Conservation (phyloP, 164 flowering plant species). For the Tetracentron sinense region DNA sequence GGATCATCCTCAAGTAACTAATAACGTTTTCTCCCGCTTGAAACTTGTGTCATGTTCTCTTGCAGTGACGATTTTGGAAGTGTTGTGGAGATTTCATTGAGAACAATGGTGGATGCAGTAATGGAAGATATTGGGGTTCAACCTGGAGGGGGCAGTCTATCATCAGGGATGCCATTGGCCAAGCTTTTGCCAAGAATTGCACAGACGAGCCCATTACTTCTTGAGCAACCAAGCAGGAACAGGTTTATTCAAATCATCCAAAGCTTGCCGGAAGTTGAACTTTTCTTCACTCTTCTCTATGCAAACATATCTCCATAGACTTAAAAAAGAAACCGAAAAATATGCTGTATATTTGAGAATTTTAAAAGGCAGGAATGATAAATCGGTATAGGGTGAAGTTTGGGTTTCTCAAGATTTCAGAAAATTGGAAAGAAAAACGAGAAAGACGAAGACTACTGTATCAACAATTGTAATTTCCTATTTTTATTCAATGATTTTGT, state of each 20-base stretch:
- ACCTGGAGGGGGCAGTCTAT: constrained; percentile 24
- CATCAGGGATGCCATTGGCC: constrained; percentile 59
- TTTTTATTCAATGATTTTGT: too few species aligned
- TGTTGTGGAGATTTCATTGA: constrained; percentile 57
- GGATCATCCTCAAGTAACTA: too few species aligned
- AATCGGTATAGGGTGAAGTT: too few species aligned
- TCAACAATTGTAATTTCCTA: too few species aligned
- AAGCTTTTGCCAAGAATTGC: constrained; percentile 64
- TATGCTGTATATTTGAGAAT: too few species aligned
- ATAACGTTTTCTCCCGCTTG: too few species aligned
- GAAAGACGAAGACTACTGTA: too few species aligned
- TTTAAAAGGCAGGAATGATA: too few species aligned
- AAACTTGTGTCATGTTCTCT: not conserved
- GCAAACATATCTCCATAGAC: constrained; percentile 44
- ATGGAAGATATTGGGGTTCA: constrained; percentile 48
- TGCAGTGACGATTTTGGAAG: constrained; percentile 65
- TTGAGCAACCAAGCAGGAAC: constrained; percentile 58
- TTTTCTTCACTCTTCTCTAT: constrained; percentile 79
- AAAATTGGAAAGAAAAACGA: too few species aligned
- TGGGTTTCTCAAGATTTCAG: too few species aligned
- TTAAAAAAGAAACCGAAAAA: not conserved
- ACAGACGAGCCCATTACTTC: constrained; percentile 41
- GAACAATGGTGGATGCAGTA: constrained; percentile 41
- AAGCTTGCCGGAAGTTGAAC: constrained; percentile 62
- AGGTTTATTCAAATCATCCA: constrained; percentile 45